Conservation (phyloP, 352 stramenopile species). For the Globisporangium rhizosaccharum region DNA sequence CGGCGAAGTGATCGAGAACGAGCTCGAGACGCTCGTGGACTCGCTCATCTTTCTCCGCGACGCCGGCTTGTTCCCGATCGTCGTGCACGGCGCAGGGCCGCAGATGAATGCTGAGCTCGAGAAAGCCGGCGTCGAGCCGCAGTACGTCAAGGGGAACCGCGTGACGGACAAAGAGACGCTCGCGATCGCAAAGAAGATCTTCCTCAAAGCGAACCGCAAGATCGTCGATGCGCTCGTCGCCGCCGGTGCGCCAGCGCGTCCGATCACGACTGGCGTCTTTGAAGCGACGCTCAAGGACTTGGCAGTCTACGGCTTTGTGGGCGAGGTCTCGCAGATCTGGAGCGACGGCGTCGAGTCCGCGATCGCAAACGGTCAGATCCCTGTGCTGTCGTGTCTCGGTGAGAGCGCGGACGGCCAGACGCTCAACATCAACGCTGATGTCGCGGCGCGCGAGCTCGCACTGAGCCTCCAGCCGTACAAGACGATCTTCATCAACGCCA, state of each 20-base stretch:
- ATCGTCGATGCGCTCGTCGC: conserved; percentile 70
- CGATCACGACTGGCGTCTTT: conserved; percentile 86
- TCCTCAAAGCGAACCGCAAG: conserved; percentile 77
- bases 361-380: conserved; percentile 69
- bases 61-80: conserved; percentile 77
- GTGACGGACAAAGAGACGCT: conserved; percentile 86
- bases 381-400: conserved; percentile 81
- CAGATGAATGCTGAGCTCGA: conserved; percentile 88
- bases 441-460: conserved; percentile 73
- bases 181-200: conserved; percentile 82
- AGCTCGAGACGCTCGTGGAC: conserved; percentile 80
- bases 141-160: conserved; percentile 85
- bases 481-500: conserved; percentile 88
- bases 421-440: conserved; percentile 89
- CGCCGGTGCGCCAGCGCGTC: conserved; percentile 57
- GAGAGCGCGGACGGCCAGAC: conserved; percentile 69
- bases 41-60: conserved; percentile 83
- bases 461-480: conserved; percentile 81
- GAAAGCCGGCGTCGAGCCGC: conserved; percentile 71
- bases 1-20: conserved; percentile 84
- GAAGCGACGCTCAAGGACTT: conserved; percentile 77
- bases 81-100: conserved; percentile 84
- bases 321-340: conserved; percentile 76
- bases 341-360: conserved; percentile 59
- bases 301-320: conserved; percentile 82